Base-by-base conservation (phyloP, 768 basidiomycete genomes). In the Pleurotus tuber-regium region DNA sequence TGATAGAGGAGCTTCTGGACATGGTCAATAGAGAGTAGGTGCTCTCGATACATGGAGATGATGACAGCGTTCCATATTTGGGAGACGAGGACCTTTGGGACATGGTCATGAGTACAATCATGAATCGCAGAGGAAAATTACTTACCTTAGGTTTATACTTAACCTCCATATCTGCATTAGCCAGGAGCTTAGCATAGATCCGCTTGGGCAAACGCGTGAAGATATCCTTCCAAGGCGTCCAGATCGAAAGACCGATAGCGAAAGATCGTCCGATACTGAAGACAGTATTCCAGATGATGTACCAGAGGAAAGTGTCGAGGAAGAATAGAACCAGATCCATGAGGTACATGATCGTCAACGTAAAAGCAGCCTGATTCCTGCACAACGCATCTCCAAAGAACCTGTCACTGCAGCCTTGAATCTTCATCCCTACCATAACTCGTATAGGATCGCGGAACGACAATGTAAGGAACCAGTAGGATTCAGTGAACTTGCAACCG, bases 41-140 rank as follows among this genome's bases (percentile, higher is more conserved):
- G 97, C 67, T 99, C 97, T 63, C 97, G 87, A 70, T 98, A 99
- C 97, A 99, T 99, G 11, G 96, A 98, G 59, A 99, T 98, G 71
- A 99, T 97, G 71, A 99, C 87, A 19, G 97, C 97, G 66, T 99
- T 99, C 97, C 97, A 98, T 50, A 99, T 95, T 70, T 98, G 97
- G 12, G 95, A 97, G 38, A 99, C 96, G 33, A 99, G 80, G 31
- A 99, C 93, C 91, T 93, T 42, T 28, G 28, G 8, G 24, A 30
- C 26, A 21, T 21, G 29, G 56, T 43, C 56, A 39, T 42, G 52
- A 30, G n/a, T 29, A 50, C 4, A 23, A 10, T 31, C 31, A 19
- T 6, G 19, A 46, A 18, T 41, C 33, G 25, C 24, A 28, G 2
- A 14, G 31, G 56, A 14, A 23, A 44, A 46, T 4, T 5, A 49